Percentiles rank a stretch among this genome's conserved stretches.
Evolutionary conservation across 768 basidiomycete species (phyloP).

Genomic region (Butyriboletus loyo): DNA sequence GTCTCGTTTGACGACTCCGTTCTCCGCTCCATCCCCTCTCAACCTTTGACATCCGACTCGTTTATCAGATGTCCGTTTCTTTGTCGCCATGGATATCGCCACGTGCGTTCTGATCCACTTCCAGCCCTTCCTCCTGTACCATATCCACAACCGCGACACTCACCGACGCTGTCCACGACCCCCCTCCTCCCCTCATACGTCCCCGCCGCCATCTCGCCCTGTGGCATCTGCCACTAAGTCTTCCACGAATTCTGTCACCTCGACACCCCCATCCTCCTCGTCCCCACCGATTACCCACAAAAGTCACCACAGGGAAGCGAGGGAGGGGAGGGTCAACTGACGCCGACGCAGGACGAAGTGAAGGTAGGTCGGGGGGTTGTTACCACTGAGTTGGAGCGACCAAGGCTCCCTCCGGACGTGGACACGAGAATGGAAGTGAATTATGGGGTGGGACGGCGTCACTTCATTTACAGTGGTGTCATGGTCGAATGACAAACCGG

Average conservation of each 20-base stretch:
- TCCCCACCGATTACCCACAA: constrained; percentile 61
- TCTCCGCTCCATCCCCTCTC: not conserved
- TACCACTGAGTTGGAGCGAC: too few species aligned
- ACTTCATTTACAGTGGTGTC: too few species aligned
- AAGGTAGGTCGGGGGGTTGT: constrained; percentile 64
- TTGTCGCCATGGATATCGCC: constrained; percentile 74
- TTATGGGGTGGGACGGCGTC: too few species aligned
- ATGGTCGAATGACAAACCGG: too few species aligned
- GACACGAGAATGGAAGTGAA: too few species aligned
- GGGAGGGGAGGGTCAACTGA: too few species aligned
- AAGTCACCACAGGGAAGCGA: constrained; percentile 9
- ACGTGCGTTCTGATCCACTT: constrained; percentile 48
- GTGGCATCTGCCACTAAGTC: too few species aligned
- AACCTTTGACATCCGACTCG: not conserved
- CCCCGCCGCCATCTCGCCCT: constrained; percentile 50
- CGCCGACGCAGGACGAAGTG: constrained; percentile 40
- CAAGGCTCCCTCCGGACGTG: too few species aligned
- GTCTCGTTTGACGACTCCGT: constrained; percentile 21
- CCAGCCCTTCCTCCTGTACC: not conserved
- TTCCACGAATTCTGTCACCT: too few species aligned
- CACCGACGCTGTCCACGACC: too few species aligned
- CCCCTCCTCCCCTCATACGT: too few species aligned
- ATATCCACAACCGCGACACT: not conserved
- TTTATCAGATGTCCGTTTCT: constrained; percentile 24
- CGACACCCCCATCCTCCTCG: too few species aligned